Conservation (phyloP, 2,329 filamentous ascomycete genomes). For the Cladorrhinum sp. region DNA sequence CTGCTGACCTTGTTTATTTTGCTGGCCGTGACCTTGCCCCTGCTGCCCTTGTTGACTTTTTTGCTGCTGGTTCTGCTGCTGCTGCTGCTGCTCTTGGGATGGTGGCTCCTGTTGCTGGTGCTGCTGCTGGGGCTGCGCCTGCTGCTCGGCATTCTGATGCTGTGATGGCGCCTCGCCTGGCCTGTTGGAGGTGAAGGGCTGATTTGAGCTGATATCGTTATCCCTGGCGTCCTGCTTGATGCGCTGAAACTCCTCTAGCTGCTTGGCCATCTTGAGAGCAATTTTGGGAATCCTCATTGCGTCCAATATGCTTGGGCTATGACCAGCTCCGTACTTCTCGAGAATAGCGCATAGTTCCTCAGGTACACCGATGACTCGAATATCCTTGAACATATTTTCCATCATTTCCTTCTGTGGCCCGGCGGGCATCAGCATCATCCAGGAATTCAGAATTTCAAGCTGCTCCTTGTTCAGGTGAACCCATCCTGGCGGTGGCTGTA, state of each 20-base stretch:
- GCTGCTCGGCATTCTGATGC: conserved; percentile 11
- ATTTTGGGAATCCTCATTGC: conserved; percentile 60
- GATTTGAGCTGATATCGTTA: conserved; percentile 18
- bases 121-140: conserved; percentile 24
- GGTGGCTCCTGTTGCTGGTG: conserved; percentile 30
- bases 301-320: conserved; percentile 37
- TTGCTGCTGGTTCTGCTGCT: conserved; percentile 18
- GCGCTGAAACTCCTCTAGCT: conserved; percentile 24
- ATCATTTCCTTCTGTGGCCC: conserved; percentile 52
- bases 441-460: conserved; percentile 52
- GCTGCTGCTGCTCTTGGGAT: conserved; percentile 1
- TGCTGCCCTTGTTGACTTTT: conserved; percentile 25
- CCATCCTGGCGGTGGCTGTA: conserved; percentile 43
- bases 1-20: conserved; percentile 13
- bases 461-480: conserved; percentile 46
- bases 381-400: conserved; percentile 56
- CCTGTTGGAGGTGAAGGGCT: conserved; percentile 28
- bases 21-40: too few species aligned
- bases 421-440: conserved; percentile 59
- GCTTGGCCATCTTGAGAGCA: conserved; percentile 53
- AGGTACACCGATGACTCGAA: conserved; percentile 69
- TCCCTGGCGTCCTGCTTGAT: conserved; percentile 11
- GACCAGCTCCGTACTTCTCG: conserved; percentile 55
- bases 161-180: conserved; percentile 21
- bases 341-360: conserved; percentile 60